Evolutionary conservation across 768 basidiomycete species (phyloP), one percentile per base, ranked within the genome.

Genomic region (Candolleomyces aberdarensis): DNA sequence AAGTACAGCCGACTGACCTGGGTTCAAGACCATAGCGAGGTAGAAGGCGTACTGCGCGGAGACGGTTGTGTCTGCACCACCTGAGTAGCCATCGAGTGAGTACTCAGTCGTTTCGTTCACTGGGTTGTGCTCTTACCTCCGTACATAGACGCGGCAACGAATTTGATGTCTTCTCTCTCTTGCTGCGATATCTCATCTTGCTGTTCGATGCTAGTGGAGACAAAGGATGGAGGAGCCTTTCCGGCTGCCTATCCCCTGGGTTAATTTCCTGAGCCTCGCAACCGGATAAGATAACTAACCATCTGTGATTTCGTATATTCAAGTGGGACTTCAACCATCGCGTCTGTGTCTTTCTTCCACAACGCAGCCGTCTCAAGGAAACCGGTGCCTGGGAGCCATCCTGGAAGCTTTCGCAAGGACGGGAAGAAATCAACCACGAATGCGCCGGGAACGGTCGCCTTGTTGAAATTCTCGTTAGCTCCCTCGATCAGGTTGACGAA

Each of bases 361-460:
- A 70, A 64, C 0, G 69, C 64, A 3, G 82, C 85, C 5, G 75
- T 71, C 26, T 71, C 67, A 66, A 84, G 76, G 72, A 86, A 88
- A 0, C 75, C 75, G 48, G 79, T 79, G 0, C 85, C 84, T 29
- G 85, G 85, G 22, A 86, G 64, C 81, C 84, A 84, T 62, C 80
- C 78, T 0, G 86, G 86, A 20, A 87, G 65, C 20, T 76, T 64
- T 46, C 76, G 72, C 63, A 88, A 67, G 60, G 66, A 56, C 1
- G 78, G 78, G 62, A 80, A 75, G 53, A 75, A 71, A 60, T 79
- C 78, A 31, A 82, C 79, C 3, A 77, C 54, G 66, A 78, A 81
- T 3, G 76, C 75, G 2, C 85, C 85, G 0, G 82, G 81, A 17
- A 78, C 71, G 0, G 80, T 78, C 7, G 83, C 80, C 9, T 63